These are phyloP conservation scores for Penicillium bialowiezense DNA, from an alignment of 495 filamentous ascomycete genomes.

Conservation along the genomic window DNA sequence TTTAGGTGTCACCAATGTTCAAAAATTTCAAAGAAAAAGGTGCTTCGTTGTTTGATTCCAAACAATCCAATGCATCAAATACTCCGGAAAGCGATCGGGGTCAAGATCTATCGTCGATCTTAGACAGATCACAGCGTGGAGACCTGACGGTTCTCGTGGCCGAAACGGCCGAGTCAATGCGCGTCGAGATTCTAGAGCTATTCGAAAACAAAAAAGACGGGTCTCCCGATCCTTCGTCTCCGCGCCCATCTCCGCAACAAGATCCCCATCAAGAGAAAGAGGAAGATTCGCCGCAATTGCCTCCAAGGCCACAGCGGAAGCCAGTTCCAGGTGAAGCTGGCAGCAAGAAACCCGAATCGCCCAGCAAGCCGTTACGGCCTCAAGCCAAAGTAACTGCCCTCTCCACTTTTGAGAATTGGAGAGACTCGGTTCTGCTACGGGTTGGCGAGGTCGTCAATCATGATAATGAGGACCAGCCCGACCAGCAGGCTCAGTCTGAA, in stretches of 20 bases:
- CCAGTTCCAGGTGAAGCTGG: neutral
- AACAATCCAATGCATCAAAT: slow-evolving; percentile 23
- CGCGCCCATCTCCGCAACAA: neutral
- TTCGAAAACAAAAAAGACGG: slow-evolving; percentile 33
- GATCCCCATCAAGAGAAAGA: slow-evolving; percentile 1
- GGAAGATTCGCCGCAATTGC: slow-evolving; percentile 14
- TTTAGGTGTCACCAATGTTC: slow-evolving; percentile 27
- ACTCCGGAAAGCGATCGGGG: slow-evolving; percentile 25
- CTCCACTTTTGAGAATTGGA: slow-evolving; percentile 63
- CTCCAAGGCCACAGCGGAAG: slow-evolving; percentile 14
- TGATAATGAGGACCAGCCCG: slow-evolving; percentile 37
- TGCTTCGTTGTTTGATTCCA: slow-evolving; percentile 32
- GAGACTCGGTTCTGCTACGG: slow-evolving; percentile 56
- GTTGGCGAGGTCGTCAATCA: slow-evolving; percentile 66
- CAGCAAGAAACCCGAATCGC: slow-evolving; percentile 6
- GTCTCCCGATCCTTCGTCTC: neutral
- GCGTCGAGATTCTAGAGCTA: slow-evolving; percentile 35
- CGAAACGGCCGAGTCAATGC: slow-evolving; percentile 43
- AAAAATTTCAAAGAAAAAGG: slow-evolving; percentile 41
- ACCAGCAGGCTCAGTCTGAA: slow-evolving; percentile 12
- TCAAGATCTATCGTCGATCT: slow-evolving; percentile 48
- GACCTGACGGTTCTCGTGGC: slow-evolving; percentile 49
- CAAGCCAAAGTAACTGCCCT: slow-evolving; percentile 41
- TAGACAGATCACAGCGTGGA: slow-evolving; percentile 47
- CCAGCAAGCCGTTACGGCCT: neutral